Base-by-base conservation (phyloP, 768 basidiomycete species). In the Xerocomellus amylosporus region DNA sequence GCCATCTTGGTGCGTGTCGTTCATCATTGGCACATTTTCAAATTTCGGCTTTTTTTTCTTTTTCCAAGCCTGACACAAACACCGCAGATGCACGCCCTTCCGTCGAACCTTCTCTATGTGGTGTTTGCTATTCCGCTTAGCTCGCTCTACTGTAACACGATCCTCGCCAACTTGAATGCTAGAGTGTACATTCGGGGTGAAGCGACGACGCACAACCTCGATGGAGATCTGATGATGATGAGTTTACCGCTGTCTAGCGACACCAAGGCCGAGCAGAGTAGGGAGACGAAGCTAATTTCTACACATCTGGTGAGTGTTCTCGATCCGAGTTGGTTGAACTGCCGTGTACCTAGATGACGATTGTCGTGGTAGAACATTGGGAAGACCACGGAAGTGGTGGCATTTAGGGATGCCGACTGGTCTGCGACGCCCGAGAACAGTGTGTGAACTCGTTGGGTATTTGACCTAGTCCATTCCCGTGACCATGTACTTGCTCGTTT, bases 111-210 rank as follows among this genome's bases (percentile, higher is more conserved):
- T 13, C 5, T 51, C 4, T 46, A 39, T 10, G 6, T 20, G 10
- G 19, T 47, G 12, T 40, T 51, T 9, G 43, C 8, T 2, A n/a
- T 57, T 3, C 54, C 62, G 1, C 46, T 64, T 4, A 40, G 49
- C 24, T 36, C 54, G 30, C 1, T 57, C 13, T 64, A 64, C 34
- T 51, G 42, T n/a, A 64, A 63, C 38, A 53, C 58, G 1, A 14
- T 64, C 10, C 62, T 64, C 9, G 58, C 58, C 26, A 54, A 61
- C 46, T 20, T 64, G 46, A 60, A 63, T 4, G 51, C 33, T 0
- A 54, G 62, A 42, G 4, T 5, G 0, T 61, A 63, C 10, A 8
- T 61, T 12, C 51, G 51, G 2, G 53, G 31, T 26, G 48, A 34
- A 37, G 3, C 2, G 2, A 22, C 7, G 20, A 33, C 4, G 12